phyloP scores from a whole-genome alignment of 169 alveolate genomes.

The Eimeria tenella region DNA sequence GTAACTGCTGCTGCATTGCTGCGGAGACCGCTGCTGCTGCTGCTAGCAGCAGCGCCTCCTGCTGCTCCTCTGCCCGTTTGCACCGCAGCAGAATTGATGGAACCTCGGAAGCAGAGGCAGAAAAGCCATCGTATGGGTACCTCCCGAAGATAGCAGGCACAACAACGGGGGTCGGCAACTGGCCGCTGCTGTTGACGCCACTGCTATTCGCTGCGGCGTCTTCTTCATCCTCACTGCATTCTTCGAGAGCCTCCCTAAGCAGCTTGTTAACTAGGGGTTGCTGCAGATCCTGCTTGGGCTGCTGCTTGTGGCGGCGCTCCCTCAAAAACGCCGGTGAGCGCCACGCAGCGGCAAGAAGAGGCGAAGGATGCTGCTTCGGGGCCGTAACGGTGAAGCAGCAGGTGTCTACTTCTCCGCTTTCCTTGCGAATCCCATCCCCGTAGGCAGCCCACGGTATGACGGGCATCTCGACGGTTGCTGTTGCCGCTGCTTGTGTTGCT shows the following conservation, averaged over 20 bases:
- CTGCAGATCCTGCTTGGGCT: conserved; percentile 47
- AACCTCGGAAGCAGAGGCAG: conserved; percentile 72
- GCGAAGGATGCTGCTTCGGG: conserved; percentile 9
- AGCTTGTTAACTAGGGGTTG: conserved; percentile 45
- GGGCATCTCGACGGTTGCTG: conserved; percentile 53
- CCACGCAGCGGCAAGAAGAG: neutral
- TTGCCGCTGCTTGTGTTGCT: conserved; percentile 15
- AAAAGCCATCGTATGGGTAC: conserved; percentile 27
- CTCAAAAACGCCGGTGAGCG: neutral
- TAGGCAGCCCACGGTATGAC: conserved; percentile 11
- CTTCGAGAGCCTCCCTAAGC: conserved; percentile 55
- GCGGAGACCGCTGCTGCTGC: conserved; percentile 76
- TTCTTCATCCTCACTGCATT: conserved; percentile 34
- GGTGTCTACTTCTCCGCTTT: conserved; percentile 1
- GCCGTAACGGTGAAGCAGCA: conserved; percentile 12
- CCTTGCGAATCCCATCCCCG: conserved; percentile 35
- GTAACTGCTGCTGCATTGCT: conserved; percentile 69
- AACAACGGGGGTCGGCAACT: neutral
- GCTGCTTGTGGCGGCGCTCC: conserved; percentile 45
- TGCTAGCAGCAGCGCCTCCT: conserved; percentile 61
- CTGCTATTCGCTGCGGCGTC: neutral
- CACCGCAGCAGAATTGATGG: conserved; percentile 72
- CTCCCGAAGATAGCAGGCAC: conserved; percentile 46
- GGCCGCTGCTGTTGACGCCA: conserved; percentile 52
- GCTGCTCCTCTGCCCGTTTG: conserved; percentile 68